phyloP scores from a whole-genome alignment of 2,329 filamentous ascomycete genomes.

The Magnaporthiopsis rhizophila region DNA sequence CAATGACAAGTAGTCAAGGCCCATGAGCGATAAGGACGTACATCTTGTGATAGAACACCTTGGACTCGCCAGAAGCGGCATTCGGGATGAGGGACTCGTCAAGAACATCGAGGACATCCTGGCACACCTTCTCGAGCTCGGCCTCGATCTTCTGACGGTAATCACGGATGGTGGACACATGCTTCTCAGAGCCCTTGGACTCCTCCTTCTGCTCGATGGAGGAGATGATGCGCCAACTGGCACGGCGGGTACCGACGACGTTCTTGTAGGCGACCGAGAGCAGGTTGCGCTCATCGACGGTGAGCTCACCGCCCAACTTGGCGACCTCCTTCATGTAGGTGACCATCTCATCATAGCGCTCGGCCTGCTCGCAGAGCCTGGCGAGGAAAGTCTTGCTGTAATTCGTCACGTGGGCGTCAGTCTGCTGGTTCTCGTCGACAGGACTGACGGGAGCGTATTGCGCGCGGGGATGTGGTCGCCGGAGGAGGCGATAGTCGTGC shows the following conservation, averaged over 20 bases:
- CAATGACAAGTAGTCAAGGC: not conserved
- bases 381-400: constrained; percentile 98
- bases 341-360: constrained; percentile 99
- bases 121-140: constrained; percentile 95
- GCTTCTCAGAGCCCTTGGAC: constrained; percentile 96
- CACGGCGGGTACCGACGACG: constrained; percentile 92
- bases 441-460: constrained; percentile 3
- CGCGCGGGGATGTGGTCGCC: constrained; percentile 9
- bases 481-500: too few relatives aligned
- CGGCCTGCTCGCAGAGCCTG: constrained; percentile 99
- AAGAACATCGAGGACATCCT: constrained; percentile 91
- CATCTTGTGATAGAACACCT: constrained; percentile 99
- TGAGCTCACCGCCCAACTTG: constrained; percentile 73
- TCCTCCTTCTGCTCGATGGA: constrained; percentile 99
- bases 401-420: not conserved
- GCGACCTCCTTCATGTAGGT: constrained; percentile 99
- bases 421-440: not conserved
- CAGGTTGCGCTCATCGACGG: constrained; percentile 94
- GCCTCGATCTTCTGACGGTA: constrained; percentile 98
- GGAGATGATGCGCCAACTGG: constrained; percentile 96
- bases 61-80: constrained; percentile 91
- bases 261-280: constrained; percentile 99
- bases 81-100: constrained; percentile 91
- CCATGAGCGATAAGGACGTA: constrained; percentile 30
- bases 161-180: constrained; percentile 93